These are phyloP conservation scores for Talinum fruticosum DNA, from an alignment of 148 eudicot species.

Conservation along the genomic window DNA sequence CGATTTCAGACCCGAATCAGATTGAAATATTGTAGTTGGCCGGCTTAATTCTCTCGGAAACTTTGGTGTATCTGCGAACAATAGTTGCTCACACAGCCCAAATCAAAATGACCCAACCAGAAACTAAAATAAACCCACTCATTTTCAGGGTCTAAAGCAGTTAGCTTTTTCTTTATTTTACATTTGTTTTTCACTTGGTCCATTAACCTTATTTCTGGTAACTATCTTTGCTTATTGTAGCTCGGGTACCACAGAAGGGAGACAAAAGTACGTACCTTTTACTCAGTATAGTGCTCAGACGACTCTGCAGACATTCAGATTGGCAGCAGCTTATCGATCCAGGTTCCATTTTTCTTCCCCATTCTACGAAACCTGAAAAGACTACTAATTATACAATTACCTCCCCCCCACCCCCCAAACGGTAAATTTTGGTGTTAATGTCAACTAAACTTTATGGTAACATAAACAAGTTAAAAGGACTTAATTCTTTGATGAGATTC, in stretches of 20 bases:
- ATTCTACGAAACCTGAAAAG: not conserved
- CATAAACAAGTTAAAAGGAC: not conserved
- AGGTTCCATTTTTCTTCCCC: slow-evolving; percentile 37
- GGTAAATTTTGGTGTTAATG: not conserved
- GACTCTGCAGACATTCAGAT: slow-evolving; percentile 56
- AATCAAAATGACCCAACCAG: not conserved
- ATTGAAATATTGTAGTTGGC: too few relatives aligned
- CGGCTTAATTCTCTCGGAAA: too few relatives aligned
- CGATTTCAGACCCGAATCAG: too few relatives aligned
- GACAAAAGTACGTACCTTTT: slow-evolving; percentile 71
- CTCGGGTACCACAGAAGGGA: slow-evolving; percentile 83
- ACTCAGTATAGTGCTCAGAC: slow-evolving; percentile 63
- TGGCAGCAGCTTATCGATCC: slow-evolving; percentile 78
- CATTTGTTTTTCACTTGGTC: not conserved
- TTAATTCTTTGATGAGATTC: not conserved
- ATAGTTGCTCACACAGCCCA: too few relatives aligned
- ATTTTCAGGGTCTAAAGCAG: not conserved
- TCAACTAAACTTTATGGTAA: not conserved
- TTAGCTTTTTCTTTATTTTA: not conserved
- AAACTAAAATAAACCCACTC: not conserved
- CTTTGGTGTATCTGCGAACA: too few relatives aligned
- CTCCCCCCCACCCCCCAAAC: too few relatives aligned
- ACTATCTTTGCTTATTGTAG: slow-evolving; percentile 27
- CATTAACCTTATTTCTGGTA: not conserved
- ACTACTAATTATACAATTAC: too few relatives aligned